Conservation (phyloP, 2,329 filamentous ascomycete species). For the Zymoseptoria crescenta region DNA sequence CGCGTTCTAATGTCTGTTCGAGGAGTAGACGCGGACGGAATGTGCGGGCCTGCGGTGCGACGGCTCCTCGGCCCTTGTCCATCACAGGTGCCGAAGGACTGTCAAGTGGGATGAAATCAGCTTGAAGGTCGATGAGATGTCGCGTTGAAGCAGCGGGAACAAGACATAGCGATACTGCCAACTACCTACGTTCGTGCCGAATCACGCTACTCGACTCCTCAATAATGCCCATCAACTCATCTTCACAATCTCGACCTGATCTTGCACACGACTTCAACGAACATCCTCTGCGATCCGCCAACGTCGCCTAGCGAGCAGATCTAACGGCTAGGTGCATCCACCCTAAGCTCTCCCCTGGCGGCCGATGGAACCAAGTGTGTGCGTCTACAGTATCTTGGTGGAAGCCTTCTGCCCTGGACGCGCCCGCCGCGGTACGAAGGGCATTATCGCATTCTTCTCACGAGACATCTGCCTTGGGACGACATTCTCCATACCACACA, state of each 20-base stretch:
- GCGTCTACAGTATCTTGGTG: no score
- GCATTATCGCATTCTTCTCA: background rate
- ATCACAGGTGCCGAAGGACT: background rate
- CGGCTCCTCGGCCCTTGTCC: background rate
- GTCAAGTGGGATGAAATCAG: background rate
- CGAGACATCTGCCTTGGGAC: background rate
- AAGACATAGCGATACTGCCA: no score
- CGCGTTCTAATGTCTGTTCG: background rate
- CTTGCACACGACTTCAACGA: background rate
- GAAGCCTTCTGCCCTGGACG: background rate
- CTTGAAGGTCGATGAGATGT: background rate
- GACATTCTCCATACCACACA: background rate
- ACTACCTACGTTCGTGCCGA: no score
- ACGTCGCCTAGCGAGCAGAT: background rate
- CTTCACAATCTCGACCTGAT: background rate
- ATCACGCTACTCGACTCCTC: no score
- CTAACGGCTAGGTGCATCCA: background rate
- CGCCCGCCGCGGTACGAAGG: background rate
- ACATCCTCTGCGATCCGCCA: background rate
- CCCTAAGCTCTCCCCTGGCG: background rate
- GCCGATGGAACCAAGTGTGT: background rate
- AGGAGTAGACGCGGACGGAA: background rate
- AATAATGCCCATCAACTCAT: no score
- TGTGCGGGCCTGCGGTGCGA: background rate
- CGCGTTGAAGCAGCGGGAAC: background rate